Base-by-base conservation (phyloP, 2,329 filamentous ascomycete genomes). In the Phyllosticta citrichinensis region DNA sequence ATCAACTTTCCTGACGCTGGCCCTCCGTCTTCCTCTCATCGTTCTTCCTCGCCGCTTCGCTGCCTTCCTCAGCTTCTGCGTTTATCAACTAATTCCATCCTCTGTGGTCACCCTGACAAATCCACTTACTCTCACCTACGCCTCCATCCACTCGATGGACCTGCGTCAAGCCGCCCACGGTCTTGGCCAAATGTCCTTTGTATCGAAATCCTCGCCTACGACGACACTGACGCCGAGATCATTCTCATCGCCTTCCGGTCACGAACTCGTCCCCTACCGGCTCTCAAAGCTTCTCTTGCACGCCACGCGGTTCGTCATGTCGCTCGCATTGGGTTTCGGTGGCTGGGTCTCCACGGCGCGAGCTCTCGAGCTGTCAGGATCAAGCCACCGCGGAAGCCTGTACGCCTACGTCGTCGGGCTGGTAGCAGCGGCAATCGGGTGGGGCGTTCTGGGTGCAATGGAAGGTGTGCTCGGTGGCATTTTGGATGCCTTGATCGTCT, bases 291-390 rank as follows among this genome's bases (percentile, higher is more conserved):
- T 97, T 27, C 82, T 99, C 8, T 83, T 99, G 3, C 90, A 97
- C 67, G 91, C 93, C 2, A 94, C 91, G 1, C 85, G 93, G 19
- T 89, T 93, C 71, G 88, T 97, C 69, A 96, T 97, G 84, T 90
- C 91, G 0, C 85, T 92, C 55, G 89, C 87, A 0, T 83, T 99
- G 30, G 93, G 93, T 0, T 96, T 97, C 69, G 92, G 89, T 3
- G 93, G 91, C n/a, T 99, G 94, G 94, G 90, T 97, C 9, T 88
- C 90, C 55, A 96, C 92, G 40, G 92, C 94, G 11, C 86, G 90
- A 64, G 87, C 88, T 74, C 79, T 97, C 3, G 79, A 82, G 57
- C 78, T 94, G 20, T 78, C 71, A 76, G 69, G 76, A 77, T 63
- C 85, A 74, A 61, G 56, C 64, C 56, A 73, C 57, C 84, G 84